Base-by-base conservation (phyloP, 2,329 filamentous ascomycete genomes). In the Beauveria asiatica region DNA sequence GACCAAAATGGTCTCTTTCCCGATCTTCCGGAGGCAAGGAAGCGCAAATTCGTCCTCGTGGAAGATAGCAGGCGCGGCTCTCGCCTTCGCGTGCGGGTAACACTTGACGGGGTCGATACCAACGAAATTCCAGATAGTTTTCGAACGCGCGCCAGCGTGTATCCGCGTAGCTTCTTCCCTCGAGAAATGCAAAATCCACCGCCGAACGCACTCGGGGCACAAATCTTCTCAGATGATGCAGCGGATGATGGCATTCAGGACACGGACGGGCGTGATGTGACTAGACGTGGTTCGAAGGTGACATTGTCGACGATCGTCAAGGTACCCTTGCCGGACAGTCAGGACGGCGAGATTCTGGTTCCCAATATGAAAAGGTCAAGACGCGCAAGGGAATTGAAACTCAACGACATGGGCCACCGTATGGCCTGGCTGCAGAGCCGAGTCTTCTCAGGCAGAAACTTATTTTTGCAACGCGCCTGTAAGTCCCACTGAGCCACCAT, bases 371-470 rank as follows among this genome's bases (percentile, higher is more conserved):
- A 85, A 54, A 86, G 83, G 69, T 78, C 79, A 49, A 83, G 85
- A 65, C 84, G 91, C 54, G 83, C 81, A 54, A 94, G 90, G 76
- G 93, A 97, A 71, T 86, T 94, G n/a, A 84, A 90, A 53, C 77
- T 97, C 63, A 97, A 97, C 70, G 92, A 97, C 70, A 77, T 97
- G 50, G 93, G 92, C 2, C 96, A 95, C 72, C 85, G 93, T 51
- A 95, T 99, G 89, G 92, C 90, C 53, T 99, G 94, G 93, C 87
- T 92, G 59, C 93, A 97, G 76, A 94, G 92, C 72, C 83, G 93
- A 68, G 90, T 93, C 11, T 97, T 97, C 77, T 87, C 92, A 1
- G 89, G 88, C 13, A 83, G 91, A 66, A 91, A 88, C 45, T 80
- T 96, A 52, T 97, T 97, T 73, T 78, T 97, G 68, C 93, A 97